phyloP scores from a whole-genome alignment of 2,329 filamentous ascomycete species.

The Didymella glomerata region DNA sequence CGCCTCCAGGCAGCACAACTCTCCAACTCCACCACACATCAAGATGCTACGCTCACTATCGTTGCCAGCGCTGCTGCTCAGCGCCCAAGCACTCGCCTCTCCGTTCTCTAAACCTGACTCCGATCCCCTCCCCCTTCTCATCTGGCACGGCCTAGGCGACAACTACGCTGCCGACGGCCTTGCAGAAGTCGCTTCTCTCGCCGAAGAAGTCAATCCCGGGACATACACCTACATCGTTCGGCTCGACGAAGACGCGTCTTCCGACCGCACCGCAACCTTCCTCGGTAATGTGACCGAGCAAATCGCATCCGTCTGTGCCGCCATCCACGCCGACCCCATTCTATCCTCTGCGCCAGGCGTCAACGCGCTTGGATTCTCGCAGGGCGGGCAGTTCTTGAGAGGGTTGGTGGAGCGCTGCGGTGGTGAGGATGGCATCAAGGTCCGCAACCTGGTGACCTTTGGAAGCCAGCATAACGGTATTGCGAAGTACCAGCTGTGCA shows the following conservation, averaged over 20 bases:
- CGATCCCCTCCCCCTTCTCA: conserved; percentile 76
- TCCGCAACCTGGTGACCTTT: conserved; percentile 84
- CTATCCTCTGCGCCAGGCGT: conserved; percentile 82
- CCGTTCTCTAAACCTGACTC: conserved; percentile 22
- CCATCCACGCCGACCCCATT: conserved; percentile 77
- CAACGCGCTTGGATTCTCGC: conserved; percentile 93
- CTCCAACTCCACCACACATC: conserved; percentile 15
- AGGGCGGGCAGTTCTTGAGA: conserved; percentile 95
- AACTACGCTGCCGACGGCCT: conserved; percentile 80
- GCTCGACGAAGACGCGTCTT: conserved; percentile 69
- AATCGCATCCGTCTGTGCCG: conserved; percentile 77
- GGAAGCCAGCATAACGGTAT: conserved; percentile 95
- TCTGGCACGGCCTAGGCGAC: conserved; percentile 92
- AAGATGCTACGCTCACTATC: conserved; percentile 36
- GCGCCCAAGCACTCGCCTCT: conserved; percentile 11
- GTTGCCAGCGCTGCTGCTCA: conserved; percentile 30
- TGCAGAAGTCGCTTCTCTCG: conserved; percentile 73
- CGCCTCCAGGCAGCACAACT: conserved; percentile 19
- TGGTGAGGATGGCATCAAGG: conserved; percentile 65
- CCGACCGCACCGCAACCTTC: conserved; percentile 85
- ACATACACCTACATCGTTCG: conserved; percentile 85
- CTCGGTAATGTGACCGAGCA: conserved; percentile 88
- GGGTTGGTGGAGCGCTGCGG: conserved; percentile 85
- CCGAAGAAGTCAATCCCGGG: conserved; percentile 76
- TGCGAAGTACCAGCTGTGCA: conserved; percentile 79